Percentiles rank a stretch among this genome's conserved stretches.
phyloP scores from a whole-genome alignment of 2,329 filamentous ascomycete genomes.

The Monascus ruber region DNA sequence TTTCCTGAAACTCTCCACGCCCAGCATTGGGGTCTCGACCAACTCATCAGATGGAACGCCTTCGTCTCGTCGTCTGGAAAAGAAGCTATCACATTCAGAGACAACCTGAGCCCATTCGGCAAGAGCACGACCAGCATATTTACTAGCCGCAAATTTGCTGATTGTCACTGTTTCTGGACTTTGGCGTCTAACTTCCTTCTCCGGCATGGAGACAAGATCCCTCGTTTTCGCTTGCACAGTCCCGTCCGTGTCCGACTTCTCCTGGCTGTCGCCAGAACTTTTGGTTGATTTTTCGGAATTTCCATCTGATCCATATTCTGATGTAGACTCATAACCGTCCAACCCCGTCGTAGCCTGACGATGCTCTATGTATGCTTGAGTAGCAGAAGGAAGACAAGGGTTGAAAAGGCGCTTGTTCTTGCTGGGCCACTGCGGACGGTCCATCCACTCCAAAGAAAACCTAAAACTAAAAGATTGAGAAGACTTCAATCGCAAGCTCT shows the following conservation, averaged over 20 bases:
- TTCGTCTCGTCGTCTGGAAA: constrained; percentile 49
- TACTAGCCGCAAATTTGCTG: constrained; percentile 30
- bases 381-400: constrained; percentile 46
- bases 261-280: background rate
- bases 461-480: constrained; percentile 53
- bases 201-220: background rate
- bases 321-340: constrained; percentile 15
- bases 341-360: constrained; percentile 15
- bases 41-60: constrained; percentile 46
- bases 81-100: constrained; percentile 53
- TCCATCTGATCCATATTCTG: constrained; percentile 9
- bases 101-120: constrained; percentile 54
- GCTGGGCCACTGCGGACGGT: constrained; percentile 39
- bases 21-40: constrained; percentile 52
- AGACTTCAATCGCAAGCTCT: constrained; percentile 23
- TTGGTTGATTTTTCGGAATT: constrained; percentile 10
- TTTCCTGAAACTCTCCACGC: constrained; percentile 50
- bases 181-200: no score
- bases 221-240: background rate
- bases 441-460: constrained; percentile 56
- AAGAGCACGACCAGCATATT: constrained; percentile 52
- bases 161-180: background rate
- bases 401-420: constrained; percentile 43
- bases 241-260: background rate
- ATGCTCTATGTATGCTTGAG: constrained; percentile 42